phyloP scores from a whole-genome alignment of 192 early-diverging fungal genomes.

The Coemansia sp. region DNA sequence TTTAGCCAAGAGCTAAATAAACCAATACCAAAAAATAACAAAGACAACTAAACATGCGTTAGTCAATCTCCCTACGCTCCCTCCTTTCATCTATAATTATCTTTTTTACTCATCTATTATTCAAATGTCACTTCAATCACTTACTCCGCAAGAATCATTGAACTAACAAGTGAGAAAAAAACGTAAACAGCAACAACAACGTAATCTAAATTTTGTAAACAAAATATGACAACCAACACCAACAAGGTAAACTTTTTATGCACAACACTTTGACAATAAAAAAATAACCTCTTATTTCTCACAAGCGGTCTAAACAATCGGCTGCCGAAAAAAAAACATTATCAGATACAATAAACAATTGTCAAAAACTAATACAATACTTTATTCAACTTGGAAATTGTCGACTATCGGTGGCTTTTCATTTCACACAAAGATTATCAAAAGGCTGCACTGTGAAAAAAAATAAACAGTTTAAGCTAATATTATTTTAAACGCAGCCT shows the following conservation, averaged over 20 bases:
- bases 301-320: background rate
- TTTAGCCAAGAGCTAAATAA: too few relatives aligned
- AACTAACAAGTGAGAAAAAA: background rate
- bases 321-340: background rate
- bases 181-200: too few relatives aligned
- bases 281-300: background rate
- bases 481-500: too few relatives aligned
- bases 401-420: conserved; percentile 5
- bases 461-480: background rate
- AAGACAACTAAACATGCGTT: background rate
- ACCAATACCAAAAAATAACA: background rate
- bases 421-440: background rate
- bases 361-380: background rate
- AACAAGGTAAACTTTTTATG: too few relatives aligned
- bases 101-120: background rate
- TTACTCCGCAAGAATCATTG: background rate
- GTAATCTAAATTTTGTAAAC: background rate
- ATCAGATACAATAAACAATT: background rate
- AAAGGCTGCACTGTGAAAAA: background rate
- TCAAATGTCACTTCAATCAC: background rate
- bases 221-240: too few relatives aligned
- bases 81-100: background rate
- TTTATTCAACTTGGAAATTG: background rate
- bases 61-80: background rate
- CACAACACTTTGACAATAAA: background rate